A percentile compares a stretch with the other conserved stretches of the same genome.
These are phyloP conservation scores for Hanseniaspora singularis DNA, from an alignment of 805 yeast genomes.

Conservation along the genomic window DNA sequence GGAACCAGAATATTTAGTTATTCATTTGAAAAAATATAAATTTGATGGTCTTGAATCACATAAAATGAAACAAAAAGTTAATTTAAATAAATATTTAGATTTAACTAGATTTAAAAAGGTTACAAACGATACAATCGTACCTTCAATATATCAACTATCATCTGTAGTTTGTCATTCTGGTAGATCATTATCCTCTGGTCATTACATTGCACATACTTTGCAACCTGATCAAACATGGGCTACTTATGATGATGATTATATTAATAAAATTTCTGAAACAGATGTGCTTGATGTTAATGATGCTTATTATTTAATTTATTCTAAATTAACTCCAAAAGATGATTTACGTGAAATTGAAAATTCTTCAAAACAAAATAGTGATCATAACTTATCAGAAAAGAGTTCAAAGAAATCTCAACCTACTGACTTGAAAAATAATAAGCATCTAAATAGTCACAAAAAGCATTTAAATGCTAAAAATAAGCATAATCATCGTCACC, in stretches of 20 bases:
- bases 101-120: conserved; percentile 45
- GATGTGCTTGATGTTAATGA: conserved; percentile 59
- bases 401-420: too few relatives aligned
- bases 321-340: conserved; percentile 47
- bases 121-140: conserved; percentile 24
- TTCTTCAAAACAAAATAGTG: too few relatives aligned
- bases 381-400: too few relatives aligned
- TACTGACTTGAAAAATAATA: too few relatives aligned
- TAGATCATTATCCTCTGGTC: conserved; percentile 82
- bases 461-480: too few relatives aligned
- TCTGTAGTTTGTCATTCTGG: conserved; percentile 93
- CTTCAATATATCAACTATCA: conserved; percentile 55
- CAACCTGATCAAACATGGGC: conserved; percentile 93
- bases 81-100: conserved; percentile 68
- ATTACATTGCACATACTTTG: conserved; percentile 78
- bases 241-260: conserved; percentile 85
- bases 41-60: conserved; percentile 69
- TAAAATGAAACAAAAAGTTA: conserved; percentile 77
- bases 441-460: too few relatives aligned
- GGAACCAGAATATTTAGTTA: conserved; percentile 77
- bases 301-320: conserved; percentile 81
- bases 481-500: too few relatives aligned
- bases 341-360: neutral
- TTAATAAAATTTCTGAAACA: conserved; percentile 58
- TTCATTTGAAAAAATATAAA: conserved; percentile 84